phyloP scores from a whole-genome alignment of 2,329 filamentous ascomycete genomes.

The Septoria petroselini region DNA sequence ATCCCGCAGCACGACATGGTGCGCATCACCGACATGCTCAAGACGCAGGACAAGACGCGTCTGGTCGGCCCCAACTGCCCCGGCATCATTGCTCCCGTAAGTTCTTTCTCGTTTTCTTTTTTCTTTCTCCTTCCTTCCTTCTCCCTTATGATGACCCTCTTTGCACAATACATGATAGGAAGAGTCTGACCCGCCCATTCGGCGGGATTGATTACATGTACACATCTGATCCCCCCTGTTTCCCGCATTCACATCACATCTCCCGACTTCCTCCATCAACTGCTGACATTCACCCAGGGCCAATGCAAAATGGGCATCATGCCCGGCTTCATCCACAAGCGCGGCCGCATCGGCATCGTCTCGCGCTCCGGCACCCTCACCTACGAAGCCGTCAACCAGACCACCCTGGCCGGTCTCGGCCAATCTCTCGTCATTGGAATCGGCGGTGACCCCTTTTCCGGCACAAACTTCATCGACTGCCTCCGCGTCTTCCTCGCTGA shows the following conservation, averaged over 20 bases:
- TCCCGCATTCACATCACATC: slow-evolving; percentile 13
- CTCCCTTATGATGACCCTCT: slow-evolving; percentile 26
- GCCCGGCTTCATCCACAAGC: slow-evolving; percentile 99
- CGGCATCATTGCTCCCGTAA: slow-evolving; percentile 80
- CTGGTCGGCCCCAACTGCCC: slow-evolving; percentile 98
- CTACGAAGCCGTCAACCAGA: slow-evolving; percentile 99
- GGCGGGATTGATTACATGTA: slow-evolving; percentile 34
- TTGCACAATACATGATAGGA: slow-evolving; percentile 38
- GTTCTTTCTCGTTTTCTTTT: slow-evolving; percentile 24
- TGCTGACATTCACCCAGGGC: slow-evolving; percentile 53
- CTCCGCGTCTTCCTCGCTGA: slow-evolving; percentile 95
- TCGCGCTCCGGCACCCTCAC: slow-evolving; percentile 96
- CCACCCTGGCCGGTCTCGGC: slow-evolving; percentile 90
- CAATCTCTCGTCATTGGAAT: slow-evolving; percentile 98
- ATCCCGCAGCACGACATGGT: slow-evolving; percentile 99
- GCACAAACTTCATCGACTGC: slow-evolving; percentile 99
- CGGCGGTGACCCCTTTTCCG: slow-evolving; percentile 96
- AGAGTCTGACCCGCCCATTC: slow-evolving; percentile 37
- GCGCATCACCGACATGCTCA: slow-evolving; percentile 95
- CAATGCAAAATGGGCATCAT: slow-evolving; percentile 99
- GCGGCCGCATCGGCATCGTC: slow-evolving; percentile 96
- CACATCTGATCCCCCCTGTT: slow-evolving; percentile 19
- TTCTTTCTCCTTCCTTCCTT: slow-evolving; percentile 1
- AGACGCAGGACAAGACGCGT: slow-evolving; percentile 94
- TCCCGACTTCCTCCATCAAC: not conserved